These are phyloP conservation scores for Luvunga scandens DNA, from an alignment of 345 rosid species.

Conservation along the genomic window DNA sequence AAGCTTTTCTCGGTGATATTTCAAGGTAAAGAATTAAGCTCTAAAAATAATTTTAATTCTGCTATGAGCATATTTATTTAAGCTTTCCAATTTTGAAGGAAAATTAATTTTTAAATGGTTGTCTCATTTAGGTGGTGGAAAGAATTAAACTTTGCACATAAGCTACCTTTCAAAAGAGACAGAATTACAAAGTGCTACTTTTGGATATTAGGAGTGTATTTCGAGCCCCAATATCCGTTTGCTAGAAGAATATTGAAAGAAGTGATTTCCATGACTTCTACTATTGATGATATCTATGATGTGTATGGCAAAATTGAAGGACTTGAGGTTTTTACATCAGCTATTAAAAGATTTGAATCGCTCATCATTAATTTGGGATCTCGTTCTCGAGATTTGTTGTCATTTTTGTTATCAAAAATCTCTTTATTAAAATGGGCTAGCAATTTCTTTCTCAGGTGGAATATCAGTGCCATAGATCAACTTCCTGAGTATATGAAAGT, in stretches of 20 bases:
- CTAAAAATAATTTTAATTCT: neutral
- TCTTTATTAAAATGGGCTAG: constrained; percentile 9
- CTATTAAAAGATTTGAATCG: constrained; percentile 18
- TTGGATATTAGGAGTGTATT: too few species aligned
- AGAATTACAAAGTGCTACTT: too few species aligned
- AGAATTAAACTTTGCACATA: constrained; percentile 17
- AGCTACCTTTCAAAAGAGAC: constrained; percentile 33
- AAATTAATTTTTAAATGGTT: neutral
- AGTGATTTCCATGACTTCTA: too few species aligned
- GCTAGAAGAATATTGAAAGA: too few species aligned
- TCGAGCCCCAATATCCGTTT: too few species aligned
- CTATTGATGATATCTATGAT: neutral
- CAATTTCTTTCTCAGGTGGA: constrained; percentile 22
- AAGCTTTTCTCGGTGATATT: too few species aligned
- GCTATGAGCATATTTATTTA: too few species aligned
- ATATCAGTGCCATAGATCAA: neutral
- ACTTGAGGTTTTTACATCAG: constrained; percentile 17
- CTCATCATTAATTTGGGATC: too few species aligned
- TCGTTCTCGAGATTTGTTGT: constrained; percentile 11
- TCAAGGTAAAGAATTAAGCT: constrained; percentile 17
- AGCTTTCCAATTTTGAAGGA: neutral
- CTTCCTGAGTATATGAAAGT: constrained; percentile 20
- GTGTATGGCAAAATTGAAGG: constrained; percentile 30
- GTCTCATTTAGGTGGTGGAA: constrained; percentile 35
- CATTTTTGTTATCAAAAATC: neutral